Conservation (phyloP, 176 grass and related monocot species). For the Pharus latifolius region DNA sequence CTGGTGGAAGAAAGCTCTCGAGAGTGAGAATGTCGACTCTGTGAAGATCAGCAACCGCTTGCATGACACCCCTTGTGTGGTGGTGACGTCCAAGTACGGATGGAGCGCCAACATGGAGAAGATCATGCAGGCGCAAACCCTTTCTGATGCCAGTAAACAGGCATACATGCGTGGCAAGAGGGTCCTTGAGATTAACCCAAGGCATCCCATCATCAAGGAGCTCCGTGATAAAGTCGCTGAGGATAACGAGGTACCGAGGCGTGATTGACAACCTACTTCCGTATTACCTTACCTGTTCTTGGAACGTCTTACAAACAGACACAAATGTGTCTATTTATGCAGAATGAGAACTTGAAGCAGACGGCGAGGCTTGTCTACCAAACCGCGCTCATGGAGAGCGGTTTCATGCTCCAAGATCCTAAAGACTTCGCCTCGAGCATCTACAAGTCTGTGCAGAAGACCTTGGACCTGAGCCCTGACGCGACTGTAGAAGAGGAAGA, state of each 20-base stretch:
- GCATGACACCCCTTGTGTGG: slow-evolving; percentile 72
- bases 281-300: neutral
- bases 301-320: neutral
- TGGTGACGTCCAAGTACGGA: slow-evolving; percentile 78
- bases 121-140: slow-evolving; percentile 93
- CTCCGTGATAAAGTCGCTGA: slow-evolving; percentile 80
- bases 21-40: slow-evolving; percentile 70
- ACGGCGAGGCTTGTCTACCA: slow-evolving; percentile 83
- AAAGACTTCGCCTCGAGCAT: slow-evolving; percentile 91
- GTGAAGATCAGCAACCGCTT: slow-evolving; percentile 95
- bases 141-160: slow-evolving; percentile 75
- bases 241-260: slow-evolving; percentile 48
- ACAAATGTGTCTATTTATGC: neutral
- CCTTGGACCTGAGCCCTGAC: slow-evolving; percentile 68
- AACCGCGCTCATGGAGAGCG: slow-evolving; percentile 94
- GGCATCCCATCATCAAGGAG: slow-evolving; percentile 96
- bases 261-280: too few relatives aligned
- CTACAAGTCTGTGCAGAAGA: slow-evolving; percentile 93
- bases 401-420: slow-evolving; percentile 63
- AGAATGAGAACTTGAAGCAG: slow-evolving; percentile 50
- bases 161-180: slow-evolving; percentile 91
- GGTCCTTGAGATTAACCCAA: slow-evolving; percentile 87
- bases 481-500: slow-evolving; percentile 69
- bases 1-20: slow-evolving; percentile 89
- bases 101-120: slow-evolving; percentile 99